Percentiles rank a stretch among this genome's conserved stretches.
Conservation (phyloP, 179 eudicot genomes). For the Drosera spatulata region DNA sequence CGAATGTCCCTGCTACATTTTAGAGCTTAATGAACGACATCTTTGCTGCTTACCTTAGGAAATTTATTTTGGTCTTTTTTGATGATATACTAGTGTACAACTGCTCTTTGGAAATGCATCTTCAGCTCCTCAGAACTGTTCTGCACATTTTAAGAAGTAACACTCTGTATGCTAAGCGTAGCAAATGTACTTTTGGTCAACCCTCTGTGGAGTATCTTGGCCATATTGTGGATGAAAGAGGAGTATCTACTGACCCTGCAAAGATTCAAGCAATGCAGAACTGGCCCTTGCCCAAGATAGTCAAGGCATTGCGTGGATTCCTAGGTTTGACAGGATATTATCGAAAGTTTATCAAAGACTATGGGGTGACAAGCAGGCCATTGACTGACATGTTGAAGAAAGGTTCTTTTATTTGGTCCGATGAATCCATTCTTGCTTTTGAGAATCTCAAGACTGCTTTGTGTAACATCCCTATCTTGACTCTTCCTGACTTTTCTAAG, state of each 20-base stretch:
- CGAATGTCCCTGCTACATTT: slow-evolving; percentile 9
- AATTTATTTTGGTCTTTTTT: slow-evolving; percentile 6
- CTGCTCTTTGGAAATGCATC: not conserved
- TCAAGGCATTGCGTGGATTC: not conserved
- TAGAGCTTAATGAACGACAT: slow-evolving; percentile 7
- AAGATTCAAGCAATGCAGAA: not conserved
- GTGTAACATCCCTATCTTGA: too few species aligned
- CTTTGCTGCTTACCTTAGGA: not conserved
- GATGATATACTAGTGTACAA: slow-evolving; percentile 13
- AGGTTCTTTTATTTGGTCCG: too few species aligned
- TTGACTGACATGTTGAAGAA: not conserved
- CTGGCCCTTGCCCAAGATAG: not conserved
- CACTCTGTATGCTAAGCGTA: not conserved
- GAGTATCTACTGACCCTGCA: not conserved
- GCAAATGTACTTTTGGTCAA: slow-evolving; percentile 1
- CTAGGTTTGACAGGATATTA: slow-evolving; percentile 4
- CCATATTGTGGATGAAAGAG: not conserved
- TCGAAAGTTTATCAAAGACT: not conserved
- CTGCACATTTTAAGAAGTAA: not conserved
- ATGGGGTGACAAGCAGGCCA: not conserved
- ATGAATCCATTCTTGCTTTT: too few species aligned
- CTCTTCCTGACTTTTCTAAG: too few species aligned
- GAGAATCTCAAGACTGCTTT: too few species aligned
- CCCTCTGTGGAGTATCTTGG: not conserved
- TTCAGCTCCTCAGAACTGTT: not conserved